Conservation (phyloP, 169 alveolate species). For the Plasmodium cynomolgi region DNA sequence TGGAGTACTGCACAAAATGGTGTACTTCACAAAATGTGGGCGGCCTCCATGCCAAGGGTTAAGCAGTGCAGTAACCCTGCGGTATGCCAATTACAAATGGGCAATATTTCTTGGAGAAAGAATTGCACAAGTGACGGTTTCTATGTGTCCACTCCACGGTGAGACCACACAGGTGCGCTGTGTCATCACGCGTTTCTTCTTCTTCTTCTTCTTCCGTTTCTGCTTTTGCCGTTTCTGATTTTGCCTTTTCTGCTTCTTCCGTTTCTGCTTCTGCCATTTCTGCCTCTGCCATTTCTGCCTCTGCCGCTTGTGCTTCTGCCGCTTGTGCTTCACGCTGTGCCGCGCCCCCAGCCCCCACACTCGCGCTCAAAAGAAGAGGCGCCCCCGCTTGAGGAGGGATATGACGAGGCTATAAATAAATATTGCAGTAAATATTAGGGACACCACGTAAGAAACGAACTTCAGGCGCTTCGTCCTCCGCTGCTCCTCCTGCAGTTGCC, state of each 20-base stretch:
- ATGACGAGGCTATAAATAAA: conserved; percentile 67
- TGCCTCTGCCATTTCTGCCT: too few relatives aligned
- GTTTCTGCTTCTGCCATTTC: background rate
- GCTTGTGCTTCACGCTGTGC: background rate
- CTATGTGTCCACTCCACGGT: background rate
- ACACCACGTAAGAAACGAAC: conserved; percentile 49
- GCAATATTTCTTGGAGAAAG: background rate
- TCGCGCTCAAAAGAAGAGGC: conserved; percentile 21
- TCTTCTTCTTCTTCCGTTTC: background rate
- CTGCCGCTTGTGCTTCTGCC: background rate
- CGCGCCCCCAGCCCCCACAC: background rate
- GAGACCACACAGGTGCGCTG: background rate
- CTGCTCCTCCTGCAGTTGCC: conserved; percentile 49
- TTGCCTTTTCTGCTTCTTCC: background rate
- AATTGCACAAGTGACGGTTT: background rate
- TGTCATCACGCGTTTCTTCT: background rate
- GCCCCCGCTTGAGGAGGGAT: conserved; percentile 21
- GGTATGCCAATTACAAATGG: background rate
- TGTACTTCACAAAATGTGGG: background rate
- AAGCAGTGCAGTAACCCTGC: background rate
- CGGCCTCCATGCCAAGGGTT: background rate
- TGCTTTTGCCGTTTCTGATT: too few relatives aligned
- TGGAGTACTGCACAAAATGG: background rate
- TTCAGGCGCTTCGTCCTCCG: conserved; percentile 35
- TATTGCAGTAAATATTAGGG: conserved; percentile 32